Percentiles rank a stretch among this genome's conserved stretches.
phyloP scores from a whole-genome alignment of 306 rosid genomes.

The Arachis hypogaea region DNA sequence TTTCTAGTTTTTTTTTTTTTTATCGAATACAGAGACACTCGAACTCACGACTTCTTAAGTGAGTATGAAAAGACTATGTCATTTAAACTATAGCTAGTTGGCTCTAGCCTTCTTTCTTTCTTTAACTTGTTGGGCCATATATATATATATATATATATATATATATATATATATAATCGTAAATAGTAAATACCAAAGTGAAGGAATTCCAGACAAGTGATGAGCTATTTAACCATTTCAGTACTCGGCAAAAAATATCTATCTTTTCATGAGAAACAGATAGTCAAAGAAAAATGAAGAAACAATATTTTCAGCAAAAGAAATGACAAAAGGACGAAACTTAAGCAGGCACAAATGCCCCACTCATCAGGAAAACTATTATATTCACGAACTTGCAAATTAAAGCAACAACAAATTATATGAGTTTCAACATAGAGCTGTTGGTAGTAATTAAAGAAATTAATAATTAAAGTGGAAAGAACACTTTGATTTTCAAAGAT shows the following conservation, averaged over 20 bases:
- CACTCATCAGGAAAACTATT: not conserved
- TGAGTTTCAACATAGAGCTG: not conserved
- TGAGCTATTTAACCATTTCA: not conserved
- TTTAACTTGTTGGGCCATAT: not conserved
- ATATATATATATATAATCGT: too few relatives aligned
- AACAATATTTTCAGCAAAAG: not conserved
- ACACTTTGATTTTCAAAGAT: constrained; percentile 21
- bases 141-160: too few relatives aligned
- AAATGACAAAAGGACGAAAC: not conserved
- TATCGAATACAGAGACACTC: too few relatives aligned
- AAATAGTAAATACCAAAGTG: not conserved
- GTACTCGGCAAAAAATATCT: not conserved
- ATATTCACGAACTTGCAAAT: not conserved
- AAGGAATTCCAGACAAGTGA: not conserved
- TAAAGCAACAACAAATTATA: not conserved
- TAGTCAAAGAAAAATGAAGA: not conserved
- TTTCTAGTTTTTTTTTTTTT: too few relatives aligned
- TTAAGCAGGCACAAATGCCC: not conserved
- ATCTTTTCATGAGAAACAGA: not conserved
- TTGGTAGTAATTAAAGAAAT: too few relatives aligned
- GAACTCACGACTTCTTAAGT: too few relatives aligned
- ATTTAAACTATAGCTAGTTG: not conserved
- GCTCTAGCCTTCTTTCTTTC: not conserved
- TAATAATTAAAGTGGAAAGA: constrained; percentile 2
- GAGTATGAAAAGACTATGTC: too few relatives aligned